Conservation (phyloP, 202 grass and related monocot genomes). For the Brachypodium distachyon region DNA sequence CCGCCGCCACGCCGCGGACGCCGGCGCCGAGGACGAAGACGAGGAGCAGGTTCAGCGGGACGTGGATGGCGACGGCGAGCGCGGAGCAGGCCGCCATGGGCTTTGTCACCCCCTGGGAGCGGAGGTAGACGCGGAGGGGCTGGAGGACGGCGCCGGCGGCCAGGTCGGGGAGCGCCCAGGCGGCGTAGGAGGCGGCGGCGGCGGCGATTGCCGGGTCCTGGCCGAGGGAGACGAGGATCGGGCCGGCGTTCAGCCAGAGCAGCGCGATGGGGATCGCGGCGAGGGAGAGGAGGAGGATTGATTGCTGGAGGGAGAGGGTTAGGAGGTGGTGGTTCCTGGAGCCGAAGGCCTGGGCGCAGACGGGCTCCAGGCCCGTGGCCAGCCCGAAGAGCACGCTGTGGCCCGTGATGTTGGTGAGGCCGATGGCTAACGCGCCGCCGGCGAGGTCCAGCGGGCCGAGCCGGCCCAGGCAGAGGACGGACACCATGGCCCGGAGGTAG, state of each 20-base stretch:
- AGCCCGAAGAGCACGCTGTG: constrained; percentile 91
- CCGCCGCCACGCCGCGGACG: constrained; percentile 73
- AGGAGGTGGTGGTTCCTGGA: constrained; percentile 75
- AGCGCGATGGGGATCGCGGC: constrained; percentile 68
- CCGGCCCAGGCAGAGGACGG: constrained; percentile 74
- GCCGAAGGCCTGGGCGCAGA: constrained; percentile 76
- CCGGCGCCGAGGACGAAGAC: constrained; percentile 74
- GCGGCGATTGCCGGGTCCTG: constrained; percentile 82
- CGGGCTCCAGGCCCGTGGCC: constrained; percentile 74
- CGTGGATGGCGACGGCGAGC: constrained; percentile 64
- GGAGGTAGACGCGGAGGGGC: constrained; percentile 86
- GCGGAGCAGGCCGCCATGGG: constrained; percentile 95
- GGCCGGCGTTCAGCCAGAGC: constrained; percentile 73
- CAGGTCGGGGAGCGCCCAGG: constrained; percentile 76
- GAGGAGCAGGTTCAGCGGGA: constrained; percentile 69
- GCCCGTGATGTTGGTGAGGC: constrained; percentile 93
- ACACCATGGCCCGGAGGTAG: constrained; percentile 90
- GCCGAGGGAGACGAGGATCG: constrained; percentile 72
- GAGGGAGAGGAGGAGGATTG: constrained; percentile 61
- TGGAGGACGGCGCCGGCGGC: constrained; percentile 59
- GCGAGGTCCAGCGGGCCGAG: constrained; percentile 82
- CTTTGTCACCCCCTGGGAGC: constrained; percentile 78
- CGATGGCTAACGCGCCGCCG: constrained; percentile 83
- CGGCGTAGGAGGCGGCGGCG: constrained; percentile 48
- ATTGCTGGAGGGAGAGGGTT: constrained; percentile 78